Base-by-base conservation (phyloP, 371 early-diverging fungal genomes). In the Smittium mucronatum region DNA sequence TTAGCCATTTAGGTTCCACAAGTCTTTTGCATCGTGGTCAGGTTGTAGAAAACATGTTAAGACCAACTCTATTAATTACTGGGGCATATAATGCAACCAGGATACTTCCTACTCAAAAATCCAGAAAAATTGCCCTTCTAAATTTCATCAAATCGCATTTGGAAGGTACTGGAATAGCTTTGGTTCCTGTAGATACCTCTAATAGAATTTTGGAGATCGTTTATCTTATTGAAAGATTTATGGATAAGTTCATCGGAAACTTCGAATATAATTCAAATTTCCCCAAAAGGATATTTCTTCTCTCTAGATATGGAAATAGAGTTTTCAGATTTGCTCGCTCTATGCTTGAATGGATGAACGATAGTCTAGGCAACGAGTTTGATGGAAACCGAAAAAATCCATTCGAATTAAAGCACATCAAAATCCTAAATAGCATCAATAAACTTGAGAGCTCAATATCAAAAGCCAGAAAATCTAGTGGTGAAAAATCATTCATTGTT, bases 271-370 rank as follows among this genome's bases (percentile, higher is more conserved):
- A 28, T 2, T 5, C n/a, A 11, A 36, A 67, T 8, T 34, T 36
- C 16, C 34, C 36, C 5, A 67, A 57, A 28, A 15, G 36, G 29
- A 75, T 95, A 29, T 86, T 91, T 57, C 82, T 94, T 67, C 80
- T 95, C 33, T 84, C 91, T 25, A 82, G 89, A 69, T 87, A 86
- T 61, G 86, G 88, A 70, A 85, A 86, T 68, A 84, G 86, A 25
- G 87, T 88, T 25, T 84, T 89, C 1, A 86, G 90, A 72, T 88
- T 87, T 73, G 95, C 96, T 0, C 89, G 90, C 70, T 87, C 87
- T 34, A 94, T 94, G 89, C 81, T 92, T 57, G 96, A 95, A 79
- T 97, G 98, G 98, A 93, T 95, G 94, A 88, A 93, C 2, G 88
- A 90, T 58, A 83, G 82, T n/a, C 77, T 94, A 29, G 85, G 87